Percentiles rank a stretch among this genome's conserved stretches.
These are phyloP conservation scores for Phytopythium boreale DNA, from an alignment of 352 stramenopile genomes.

Conservation along the genomic window DNA sequence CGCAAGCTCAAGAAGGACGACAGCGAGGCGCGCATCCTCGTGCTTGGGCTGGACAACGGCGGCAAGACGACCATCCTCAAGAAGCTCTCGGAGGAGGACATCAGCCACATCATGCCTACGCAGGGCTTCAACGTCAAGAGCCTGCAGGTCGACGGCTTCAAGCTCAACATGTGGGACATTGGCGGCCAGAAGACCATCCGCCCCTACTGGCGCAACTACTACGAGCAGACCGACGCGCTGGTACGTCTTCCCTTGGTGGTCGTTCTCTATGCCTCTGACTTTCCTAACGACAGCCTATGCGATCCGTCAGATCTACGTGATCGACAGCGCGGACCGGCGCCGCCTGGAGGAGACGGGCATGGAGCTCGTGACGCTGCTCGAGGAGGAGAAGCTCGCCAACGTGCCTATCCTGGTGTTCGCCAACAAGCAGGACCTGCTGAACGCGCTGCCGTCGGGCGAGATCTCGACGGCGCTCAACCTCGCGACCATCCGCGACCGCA, in stretches of 20 bases:
- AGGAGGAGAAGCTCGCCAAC: conserved; percentile 92
- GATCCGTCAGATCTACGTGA: conserved; percentile 88
- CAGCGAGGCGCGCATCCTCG: conserved; percentile 92
- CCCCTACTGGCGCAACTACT: conserved; percentile 99
- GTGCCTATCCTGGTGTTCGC: conserved; percentile 94
- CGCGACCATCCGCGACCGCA: conserved; percentile 83
- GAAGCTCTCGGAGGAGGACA: conserved; percentile 95
- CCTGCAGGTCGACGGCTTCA: conserved; percentile 94
- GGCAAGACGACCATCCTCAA: conserved; percentile 98
- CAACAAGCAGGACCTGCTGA: conserved; percentile 96
- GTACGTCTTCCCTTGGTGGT: conserved; percentile 29
- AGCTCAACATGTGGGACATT: conserved; percentile 98
- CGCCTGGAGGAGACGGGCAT: conserved; percentile 92
- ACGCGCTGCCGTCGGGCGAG: conserved; percentile 84
- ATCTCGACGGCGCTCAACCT: conserved; percentile 92
- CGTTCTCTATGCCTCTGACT: too few species aligned
- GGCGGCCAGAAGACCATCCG: conserved; percentile 99
- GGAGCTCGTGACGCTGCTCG: conserved; percentile 91
- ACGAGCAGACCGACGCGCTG: conserved; percentile 95
- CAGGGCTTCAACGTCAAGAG: conserved; percentile 98
- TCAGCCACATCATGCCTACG: conserved; percentile 92
- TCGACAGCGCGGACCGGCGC: conserved; percentile 91
- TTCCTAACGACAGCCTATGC: neutral
- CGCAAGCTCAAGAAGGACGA: conserved; percentile 96
- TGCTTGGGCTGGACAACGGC: conserved; percentile 95